A percentile compares a stretch with the other conserved stretches of the same genome.
Conservation (phyloP, 1,284 basidiomycete species). For the Cyathus olla region DNA sequence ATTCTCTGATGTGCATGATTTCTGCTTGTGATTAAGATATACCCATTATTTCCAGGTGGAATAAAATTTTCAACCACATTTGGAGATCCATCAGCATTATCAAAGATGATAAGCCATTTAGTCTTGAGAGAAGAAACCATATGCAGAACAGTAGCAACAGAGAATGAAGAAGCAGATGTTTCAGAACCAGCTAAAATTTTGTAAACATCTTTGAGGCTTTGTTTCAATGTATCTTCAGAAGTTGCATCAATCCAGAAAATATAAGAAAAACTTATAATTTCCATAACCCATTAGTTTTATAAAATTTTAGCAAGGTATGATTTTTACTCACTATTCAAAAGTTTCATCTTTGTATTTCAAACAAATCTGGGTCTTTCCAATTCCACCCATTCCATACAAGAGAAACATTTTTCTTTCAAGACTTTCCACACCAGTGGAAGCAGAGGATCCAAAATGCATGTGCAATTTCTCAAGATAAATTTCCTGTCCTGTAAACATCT, state of each 20-base stretch:
- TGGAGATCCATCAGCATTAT: conserved; percentile 1
- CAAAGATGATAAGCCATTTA: conserved; percentile 2
- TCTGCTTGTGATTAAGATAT: conserved; percentile 2
- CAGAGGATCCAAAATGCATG: too few species aligned
- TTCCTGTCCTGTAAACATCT: too few species aligned
- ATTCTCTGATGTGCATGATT: background rate
- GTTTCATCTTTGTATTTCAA: too few species aligned
- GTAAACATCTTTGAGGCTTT: background rate
- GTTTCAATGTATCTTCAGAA: background rate
- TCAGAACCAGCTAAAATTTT: background rate
- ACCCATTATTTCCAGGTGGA: background rate
- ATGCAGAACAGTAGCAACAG: background rate
- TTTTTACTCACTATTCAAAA: too few species aligned
- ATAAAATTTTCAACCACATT: background rate
- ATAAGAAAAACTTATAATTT: background rate
- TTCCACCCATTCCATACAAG: too few species aligned
- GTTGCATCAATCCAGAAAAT: conserved; percentile 4
- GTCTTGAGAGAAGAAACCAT: background rate
- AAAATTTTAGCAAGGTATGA: too few species aligned
- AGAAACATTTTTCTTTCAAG: too few species aligned
- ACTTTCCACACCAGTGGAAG: too few species aligned
- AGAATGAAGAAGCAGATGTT: background rate
- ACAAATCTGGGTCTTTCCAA: too few species aligned
- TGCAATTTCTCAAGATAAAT: too few species aligned
- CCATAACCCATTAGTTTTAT: too few species aligned